A percentile compares a stretch with the other conserved stretches of the same genome.
Conservation (phyloP, 768 basidiomycete genomes). For the Lentinula sp. region DNA sequence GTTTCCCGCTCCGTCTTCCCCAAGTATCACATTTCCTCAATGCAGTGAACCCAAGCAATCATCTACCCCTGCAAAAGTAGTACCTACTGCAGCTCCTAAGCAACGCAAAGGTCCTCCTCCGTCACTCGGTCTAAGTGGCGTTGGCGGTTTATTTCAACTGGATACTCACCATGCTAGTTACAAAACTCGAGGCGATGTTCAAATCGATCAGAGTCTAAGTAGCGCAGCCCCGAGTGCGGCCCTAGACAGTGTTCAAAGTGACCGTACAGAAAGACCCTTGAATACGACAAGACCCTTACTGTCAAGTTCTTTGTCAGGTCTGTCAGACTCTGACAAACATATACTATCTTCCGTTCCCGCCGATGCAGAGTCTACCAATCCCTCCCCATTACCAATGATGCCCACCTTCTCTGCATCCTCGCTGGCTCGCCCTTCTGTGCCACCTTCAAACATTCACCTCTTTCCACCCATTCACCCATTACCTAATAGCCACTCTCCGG, state of each 20-base stretch:
- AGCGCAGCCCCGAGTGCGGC: not conserved
- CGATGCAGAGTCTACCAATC: slow-evolving; percentile 6
- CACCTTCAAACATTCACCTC: slow-evolving; percentile 37
- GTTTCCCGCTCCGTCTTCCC: not conserved
- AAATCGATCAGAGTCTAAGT: slow-evolving; percentile 42
- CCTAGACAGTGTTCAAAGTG: not conserved
- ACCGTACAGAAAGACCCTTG: not conserved
- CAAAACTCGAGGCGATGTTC: slow-evolving; percentile 45
- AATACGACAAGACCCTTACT: not conserved
- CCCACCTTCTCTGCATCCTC: slow-evolving; percentile 31
- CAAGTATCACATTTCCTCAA: not conserved
- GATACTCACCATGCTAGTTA: slow-evolving; percentile 47
- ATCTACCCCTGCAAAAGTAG: not conserved
- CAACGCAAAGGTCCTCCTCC: slow-evolving; percentile 7
- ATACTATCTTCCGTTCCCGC: not conserved
- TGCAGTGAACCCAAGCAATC: not conserved
- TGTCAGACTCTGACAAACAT: not conserved
- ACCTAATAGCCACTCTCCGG: not conserved
- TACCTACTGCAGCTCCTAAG: slow-evolving; percentile 11
- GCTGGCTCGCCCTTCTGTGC: slow-evolving; percentile 14
- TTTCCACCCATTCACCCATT: slow-evolving; percentile 66
- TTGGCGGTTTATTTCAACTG: slow-evolving; percentile 60
- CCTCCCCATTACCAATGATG: slow-evolving; percentile 54
- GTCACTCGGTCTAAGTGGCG: slow-evolving; percentile 18
- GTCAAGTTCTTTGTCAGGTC: not conserved